phyloP scores from a whole-genome alignment of 148 eudicot species.

The Cornus suecica region DNA sequence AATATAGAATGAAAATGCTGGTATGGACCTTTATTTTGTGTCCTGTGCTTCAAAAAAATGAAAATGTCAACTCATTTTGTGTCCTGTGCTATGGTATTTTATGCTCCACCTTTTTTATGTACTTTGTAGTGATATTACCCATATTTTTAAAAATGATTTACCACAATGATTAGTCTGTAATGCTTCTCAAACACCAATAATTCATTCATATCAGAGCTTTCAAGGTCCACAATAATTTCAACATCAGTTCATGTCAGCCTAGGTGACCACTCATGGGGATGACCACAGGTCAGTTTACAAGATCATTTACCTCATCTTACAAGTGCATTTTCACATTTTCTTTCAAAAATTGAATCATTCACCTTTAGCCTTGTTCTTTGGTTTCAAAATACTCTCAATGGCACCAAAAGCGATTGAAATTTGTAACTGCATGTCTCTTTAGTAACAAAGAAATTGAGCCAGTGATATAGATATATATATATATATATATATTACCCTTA shows the following conservation, averaged over 20 bases:
- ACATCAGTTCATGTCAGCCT: neutral
- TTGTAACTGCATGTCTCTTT: too few species aligned
- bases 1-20: too few species aligned
- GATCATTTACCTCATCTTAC: neutral
- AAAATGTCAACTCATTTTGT: too few species aligned
- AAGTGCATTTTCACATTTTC: neutral
- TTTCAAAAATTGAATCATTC: neutral
- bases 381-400: neutral
- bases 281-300: neutral
- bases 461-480: too few species aligned
- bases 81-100: too few species aligned
- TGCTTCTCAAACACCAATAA: neutral
- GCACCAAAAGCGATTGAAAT: neutral
- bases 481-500: too few species aligned
- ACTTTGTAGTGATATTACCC: too few species aligned
- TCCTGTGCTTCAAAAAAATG: too few species aligned
- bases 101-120: too few species aligned
- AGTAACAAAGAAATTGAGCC: neutral
- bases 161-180: neutral
- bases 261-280: too few species aligned
- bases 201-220: neutral
- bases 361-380: neutral
- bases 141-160: too few species aligned
- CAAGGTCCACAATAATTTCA: neutral
- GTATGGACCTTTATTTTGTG: too few species aligned